Conservation (phyloP, 139 green algal species). For the Desmodesmus armatus region DNA sequence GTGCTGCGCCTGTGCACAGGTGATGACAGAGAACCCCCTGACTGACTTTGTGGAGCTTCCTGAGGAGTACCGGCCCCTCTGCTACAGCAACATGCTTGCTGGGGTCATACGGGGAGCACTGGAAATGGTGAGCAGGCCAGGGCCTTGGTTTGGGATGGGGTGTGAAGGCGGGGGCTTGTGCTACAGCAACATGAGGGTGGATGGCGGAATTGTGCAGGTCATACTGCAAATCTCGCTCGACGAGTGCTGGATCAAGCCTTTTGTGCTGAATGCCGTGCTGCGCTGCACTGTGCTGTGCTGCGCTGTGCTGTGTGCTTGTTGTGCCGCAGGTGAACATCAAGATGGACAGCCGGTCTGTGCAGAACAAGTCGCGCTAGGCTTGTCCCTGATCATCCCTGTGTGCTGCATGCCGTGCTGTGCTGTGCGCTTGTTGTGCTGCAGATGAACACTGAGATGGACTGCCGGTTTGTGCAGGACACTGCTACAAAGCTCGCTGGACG, state of each 20-base stretch:
- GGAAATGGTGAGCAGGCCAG: constrained; percentile 78
- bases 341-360: background rate
- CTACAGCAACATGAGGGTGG: too few species aligned
- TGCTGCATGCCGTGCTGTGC: background rate
- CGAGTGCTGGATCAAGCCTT: background rate
- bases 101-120: constrained; percentile 92
- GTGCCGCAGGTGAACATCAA: constrained; percentile 85
- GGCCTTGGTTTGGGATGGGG: too few species aligned
- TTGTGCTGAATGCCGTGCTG: background rate
- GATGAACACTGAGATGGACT: constrained; percentile 93
- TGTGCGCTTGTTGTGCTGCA: constrained; percentile 41
- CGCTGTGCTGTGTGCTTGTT: background rate
- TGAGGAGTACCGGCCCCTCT: constrained; percentile 80
- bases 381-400: background rate
- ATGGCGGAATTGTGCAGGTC: too few species aligned
- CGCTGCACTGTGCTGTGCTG: too few species aligned
- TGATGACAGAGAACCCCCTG: constrained; percentile 94
- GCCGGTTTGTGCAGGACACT: constrained; percentile 54
- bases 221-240: too few species aligned
- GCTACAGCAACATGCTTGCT: constrained; percentile 93
- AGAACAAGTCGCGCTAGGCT: too few species aligned
- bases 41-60: constrained; percentile 98
- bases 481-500: too few species aligned
- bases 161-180: too few species aligned
- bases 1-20: constrained; percentile 56